Percentiles rank a stretch among this genome's conserved stretches.
Conservation (phyloP, 176 grass and related monocot species). For the Carex parvula region DNA sequence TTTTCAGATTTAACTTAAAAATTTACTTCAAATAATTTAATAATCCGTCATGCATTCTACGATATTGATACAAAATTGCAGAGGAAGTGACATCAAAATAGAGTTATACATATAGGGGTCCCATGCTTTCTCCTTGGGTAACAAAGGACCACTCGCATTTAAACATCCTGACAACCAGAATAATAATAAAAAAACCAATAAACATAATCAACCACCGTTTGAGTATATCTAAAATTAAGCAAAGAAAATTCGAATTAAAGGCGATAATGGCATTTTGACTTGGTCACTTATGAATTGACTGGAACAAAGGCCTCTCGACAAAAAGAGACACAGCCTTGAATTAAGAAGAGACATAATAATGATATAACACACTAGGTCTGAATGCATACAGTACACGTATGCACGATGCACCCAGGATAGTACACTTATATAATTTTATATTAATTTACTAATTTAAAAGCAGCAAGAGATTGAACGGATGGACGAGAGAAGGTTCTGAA, state of each 20-base stretch:
- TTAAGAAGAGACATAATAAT: slow-evolving; percentile 26
- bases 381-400: slow-evolving; percentile 12
- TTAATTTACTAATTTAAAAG: background rate
- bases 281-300: slow-evolving; percentile 1
- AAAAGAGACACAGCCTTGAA: slow-evolving; percentile 15
- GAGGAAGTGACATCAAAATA: background rate
- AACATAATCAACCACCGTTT: background rate
- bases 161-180: slow-evolving; percentile 12
- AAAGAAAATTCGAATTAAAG: slow-evolving; percentile 26
- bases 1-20: background rate
- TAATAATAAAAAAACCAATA: background rate
- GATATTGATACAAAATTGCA: background rate
- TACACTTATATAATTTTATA: background rate
- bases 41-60: background rate
- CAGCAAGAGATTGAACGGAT: background rate
- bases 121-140: slow-evolving; percentile 10
- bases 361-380: background rate
- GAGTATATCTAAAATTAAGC: background rate
- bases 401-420: background rate
- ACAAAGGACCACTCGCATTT: slow-evolving; percentile 20
- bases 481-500: slow-evolving; percentile 30
- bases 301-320: slow-evolving; percentile 4
- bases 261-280: slow-evolving; percentile 16
- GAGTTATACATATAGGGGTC: slow-evolving; percentile 6
- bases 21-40: background rate